Evolutionary conservation across 192 early-diverging fungal species (phyloP).

Genomic region (Backusella morwellensis): DNA sequence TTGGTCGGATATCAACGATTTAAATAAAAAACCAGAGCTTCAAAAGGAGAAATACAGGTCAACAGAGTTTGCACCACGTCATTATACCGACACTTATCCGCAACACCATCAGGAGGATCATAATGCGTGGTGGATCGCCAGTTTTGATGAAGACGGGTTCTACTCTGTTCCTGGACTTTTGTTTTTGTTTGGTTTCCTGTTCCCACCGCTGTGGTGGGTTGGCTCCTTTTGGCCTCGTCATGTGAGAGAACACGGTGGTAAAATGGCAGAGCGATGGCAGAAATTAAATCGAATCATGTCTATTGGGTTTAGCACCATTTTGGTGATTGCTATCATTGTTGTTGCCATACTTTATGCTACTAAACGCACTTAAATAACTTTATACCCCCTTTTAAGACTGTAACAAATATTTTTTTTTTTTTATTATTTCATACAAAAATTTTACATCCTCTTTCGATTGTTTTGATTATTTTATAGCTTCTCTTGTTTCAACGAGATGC

Average conservation of each 20-base stretch:
- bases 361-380: neutral
- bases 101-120: neutral
- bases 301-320: slow-evolving; percentile 24
- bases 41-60: neutral
- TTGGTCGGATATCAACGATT: neutral
- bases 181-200: slow-evolving; percentile 26
- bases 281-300: slow-evolving; percentile 26
- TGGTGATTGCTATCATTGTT: slow-evolving; percentile 22
- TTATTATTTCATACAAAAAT: neutral
- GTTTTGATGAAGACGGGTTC: slow-evolving; percentile 21
- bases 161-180: slow-evolving; percentile 16
- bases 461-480: neutral
- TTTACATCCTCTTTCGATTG: neutral
- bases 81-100: neutral
- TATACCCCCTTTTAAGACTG: neutral
- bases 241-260: slow-evolving; percentile 16
- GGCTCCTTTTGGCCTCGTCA: slow-evolving; percentile 25
- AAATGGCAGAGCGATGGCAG: slow-evolving; percentile 32
- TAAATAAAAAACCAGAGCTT: neutral
- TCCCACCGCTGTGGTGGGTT: slow-evolving; percentile 29
- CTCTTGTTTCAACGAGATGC: neutral
- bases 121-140: slow-evolving; percentile 14
- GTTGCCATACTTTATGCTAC: slow-evolving; percentile 9
- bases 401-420: neutral
- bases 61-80: neutral